These are phyloP conservation scores for Chlamydomonas eustigma DNA, from an alignment of 139 green algal genomes.

Conservation along the genomic window DNA sequence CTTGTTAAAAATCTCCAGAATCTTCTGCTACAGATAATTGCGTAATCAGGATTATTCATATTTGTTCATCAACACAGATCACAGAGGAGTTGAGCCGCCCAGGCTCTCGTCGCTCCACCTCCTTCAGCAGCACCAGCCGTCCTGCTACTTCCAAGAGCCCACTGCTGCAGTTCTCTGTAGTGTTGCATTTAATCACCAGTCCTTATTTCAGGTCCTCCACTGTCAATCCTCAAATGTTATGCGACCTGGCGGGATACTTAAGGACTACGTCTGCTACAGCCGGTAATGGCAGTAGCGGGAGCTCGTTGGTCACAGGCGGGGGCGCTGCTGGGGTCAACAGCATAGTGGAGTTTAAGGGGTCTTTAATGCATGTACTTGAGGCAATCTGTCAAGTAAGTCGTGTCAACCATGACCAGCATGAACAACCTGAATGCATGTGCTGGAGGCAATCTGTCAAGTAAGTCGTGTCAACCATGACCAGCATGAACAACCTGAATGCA, in stretches of 20 bases:
- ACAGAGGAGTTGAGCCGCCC: background rate
- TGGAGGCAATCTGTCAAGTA: too few species aligned
- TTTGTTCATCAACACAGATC: background rate
- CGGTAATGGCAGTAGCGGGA: constrained; percentile 5
- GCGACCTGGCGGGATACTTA: constrained; percentile 47
- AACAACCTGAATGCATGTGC: too few species aligned
- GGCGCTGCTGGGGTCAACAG: constrained; percentile 12
- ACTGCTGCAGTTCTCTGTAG: constrained; percentile 38
- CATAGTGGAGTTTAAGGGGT: constrained; percentile 65
- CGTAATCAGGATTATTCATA: background rate
- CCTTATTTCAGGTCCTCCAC: constrained; percentile 45
- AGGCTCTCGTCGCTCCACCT: background rate
- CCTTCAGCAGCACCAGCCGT: constrained; percentile 1
- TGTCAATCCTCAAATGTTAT: constrained; percentile 46
- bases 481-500: too few species aligned
- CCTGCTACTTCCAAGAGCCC: constrained; percentile 10
- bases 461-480: too few species aligned
- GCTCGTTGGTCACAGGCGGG: too few species aligned
- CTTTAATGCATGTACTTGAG: constrained; percentile 70
- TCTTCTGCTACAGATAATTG: background rate
- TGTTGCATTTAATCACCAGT: constrained; percentile 65
- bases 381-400: constrained; percentile 50
- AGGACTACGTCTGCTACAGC: constrained; percentile 18
- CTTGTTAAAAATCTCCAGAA: background rate
- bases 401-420: too few species aligned